These are phyloP conservation scores for Mentha longifolia DNA, from an alignment of 257 asterid genomes.

Conservation along the genomic window DNA sequence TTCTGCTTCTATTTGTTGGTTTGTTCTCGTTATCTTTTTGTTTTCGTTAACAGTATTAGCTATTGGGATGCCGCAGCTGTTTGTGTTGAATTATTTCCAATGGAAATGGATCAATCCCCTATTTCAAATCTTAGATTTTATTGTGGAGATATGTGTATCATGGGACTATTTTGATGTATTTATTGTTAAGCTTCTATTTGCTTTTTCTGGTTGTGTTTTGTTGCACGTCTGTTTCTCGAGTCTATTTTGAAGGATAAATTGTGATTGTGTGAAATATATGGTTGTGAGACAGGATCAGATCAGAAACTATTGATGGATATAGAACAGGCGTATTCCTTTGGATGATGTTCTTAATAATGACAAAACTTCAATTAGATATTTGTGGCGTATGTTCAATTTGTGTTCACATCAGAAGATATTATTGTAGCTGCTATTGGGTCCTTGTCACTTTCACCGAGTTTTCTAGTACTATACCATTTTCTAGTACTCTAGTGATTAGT, in stretches of 20 bases:
- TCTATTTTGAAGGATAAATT: conserved; percentile 16
- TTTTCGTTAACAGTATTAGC: neutral
- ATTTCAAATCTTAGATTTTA: conserved; percentile 4
- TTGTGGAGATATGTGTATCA: neutral
- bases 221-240: neutral
- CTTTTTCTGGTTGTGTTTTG: neutral
- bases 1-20: neutral
- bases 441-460: conserved; percentile 21
- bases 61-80: conserved; percentile 4
- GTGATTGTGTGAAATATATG: conserved; percentile 6
- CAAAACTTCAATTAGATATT: conserved; percentile 9
- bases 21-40: neutral
- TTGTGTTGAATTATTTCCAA: neutral
- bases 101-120: neutral
- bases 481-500: conserved; percentile 6
- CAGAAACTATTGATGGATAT: conserved; percentile 19
- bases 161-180: neutral
- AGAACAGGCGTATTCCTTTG: conserved; percentile 11
- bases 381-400: conserved; percentile 1
- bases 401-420: conserved; percentile 22
- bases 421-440: neutral
- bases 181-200: neutral
- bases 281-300: neutral
- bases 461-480: neutral
- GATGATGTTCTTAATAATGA: conserved; percentile 20